Evolutionary conservation across 2,329 filamentous ascomycete genomes (phyloP).

Genomic region (Monilinia aucupariae): DNA sequence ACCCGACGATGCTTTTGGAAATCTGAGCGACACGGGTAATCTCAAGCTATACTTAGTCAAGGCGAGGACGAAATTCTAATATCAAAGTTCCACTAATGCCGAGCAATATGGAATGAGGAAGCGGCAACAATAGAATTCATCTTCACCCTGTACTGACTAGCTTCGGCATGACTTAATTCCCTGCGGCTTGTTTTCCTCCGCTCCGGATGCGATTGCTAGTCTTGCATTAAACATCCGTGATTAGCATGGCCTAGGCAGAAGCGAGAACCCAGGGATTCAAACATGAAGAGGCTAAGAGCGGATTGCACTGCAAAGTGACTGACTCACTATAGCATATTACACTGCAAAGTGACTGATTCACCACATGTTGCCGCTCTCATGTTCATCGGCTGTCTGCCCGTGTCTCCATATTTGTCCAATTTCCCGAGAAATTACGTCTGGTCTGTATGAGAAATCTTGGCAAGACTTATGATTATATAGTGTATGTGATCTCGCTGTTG

Average conservation of each 20-base stretch:
- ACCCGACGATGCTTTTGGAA: background rate
- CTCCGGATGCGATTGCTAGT: background rate
- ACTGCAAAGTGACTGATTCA: conserved; percentile 9
- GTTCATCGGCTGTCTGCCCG: conserved; percentile 30
- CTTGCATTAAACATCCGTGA: background rate
- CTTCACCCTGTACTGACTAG: background rate
- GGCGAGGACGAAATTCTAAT: background rate
- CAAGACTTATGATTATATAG: conserved; percentile 25
- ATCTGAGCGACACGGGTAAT: background rate
- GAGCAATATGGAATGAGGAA: background rate
- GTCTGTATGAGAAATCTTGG: background rate
- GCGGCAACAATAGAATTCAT: background rate
- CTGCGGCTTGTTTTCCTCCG: background rate
- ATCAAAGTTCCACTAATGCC: background rate
- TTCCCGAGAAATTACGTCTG: background rate
- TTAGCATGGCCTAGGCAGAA: background rate
- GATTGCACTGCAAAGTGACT: background rate
- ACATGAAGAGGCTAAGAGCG: background rate
- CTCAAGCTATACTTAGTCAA: background rate
- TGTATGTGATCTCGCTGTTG: conserved; percentile 15
- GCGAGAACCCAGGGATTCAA: background rate
- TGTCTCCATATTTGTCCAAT: conserved; percentile 24
- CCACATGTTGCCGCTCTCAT: conserved; percentile 22
- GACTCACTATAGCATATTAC: conserved; percentile 6
- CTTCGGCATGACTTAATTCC: conserved; percentile 9